These are phyloP conservation scores for Suaeda aralocaspica DNA, from an alignment of 148 eudicot species.

Conservation along the genomic window DNA sequence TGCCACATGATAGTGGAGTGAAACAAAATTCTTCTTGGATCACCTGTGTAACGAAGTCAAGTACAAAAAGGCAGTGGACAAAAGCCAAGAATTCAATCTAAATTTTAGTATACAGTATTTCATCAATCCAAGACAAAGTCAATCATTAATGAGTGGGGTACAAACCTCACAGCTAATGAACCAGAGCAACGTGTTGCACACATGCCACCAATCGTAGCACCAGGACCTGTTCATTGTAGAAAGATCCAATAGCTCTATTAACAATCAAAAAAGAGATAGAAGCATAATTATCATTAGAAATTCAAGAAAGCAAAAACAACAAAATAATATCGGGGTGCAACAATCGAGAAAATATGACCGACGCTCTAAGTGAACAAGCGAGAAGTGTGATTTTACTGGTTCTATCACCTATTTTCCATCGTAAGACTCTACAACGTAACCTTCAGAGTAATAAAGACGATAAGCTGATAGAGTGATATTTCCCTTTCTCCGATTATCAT, in stretches of 20 bases:
- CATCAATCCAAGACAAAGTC: neutral
- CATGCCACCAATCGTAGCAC: slow-evolving; percentile 99
- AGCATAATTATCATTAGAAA: neutral
- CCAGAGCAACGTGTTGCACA: slow-evolving; percentile 99
- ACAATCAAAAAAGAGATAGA: neutral
- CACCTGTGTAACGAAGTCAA: too few relatives aligned
- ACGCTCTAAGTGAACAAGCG: neutral
- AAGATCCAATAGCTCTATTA: slow-evolving; percentile 1
- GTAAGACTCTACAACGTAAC: neutral
- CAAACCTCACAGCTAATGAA: slow-evolving; percentile 93
- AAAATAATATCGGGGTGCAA: slow-evolving; percentile 5
- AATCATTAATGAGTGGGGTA: neutral
- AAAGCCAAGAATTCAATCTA: neutral
- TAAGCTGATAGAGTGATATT: neutral
- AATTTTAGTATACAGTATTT: neutral
- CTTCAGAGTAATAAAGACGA: neutral
- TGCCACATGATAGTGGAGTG: neutral
- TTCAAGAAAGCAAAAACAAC: neutral
- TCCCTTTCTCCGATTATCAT: neutral
- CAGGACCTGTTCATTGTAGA: slow-evolving; percentile 64
- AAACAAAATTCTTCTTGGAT: neutral
- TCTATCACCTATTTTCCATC: neutral
- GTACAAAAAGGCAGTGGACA: neutral
- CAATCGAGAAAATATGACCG: neutral
- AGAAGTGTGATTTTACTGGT: neutral